Base-by-base conservation (phyloP, 139 green algal genomes). In the Chlorella sorokiniana region DNA sequence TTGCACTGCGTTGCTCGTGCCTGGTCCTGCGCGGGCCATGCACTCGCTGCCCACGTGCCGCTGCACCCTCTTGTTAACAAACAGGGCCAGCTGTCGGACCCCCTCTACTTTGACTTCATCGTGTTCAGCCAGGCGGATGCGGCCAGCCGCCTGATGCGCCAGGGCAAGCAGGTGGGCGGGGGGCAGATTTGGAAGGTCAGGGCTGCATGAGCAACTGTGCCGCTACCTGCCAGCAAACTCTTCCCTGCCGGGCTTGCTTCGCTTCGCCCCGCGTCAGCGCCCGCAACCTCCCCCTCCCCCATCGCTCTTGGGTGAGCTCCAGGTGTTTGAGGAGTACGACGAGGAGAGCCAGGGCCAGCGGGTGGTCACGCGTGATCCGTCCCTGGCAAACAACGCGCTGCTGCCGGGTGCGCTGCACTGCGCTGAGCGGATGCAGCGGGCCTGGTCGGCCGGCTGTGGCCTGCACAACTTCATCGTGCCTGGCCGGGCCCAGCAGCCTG, bases 61-160 rank as follows among this genome's bases (percentile, higher is more conserved):
- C 35, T 33, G 22, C 48, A 8, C 37, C 67, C 40, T 52, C 37
- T 27, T 76, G 59, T 83, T 69, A 25, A 14, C 2, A 5, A 54
- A 45, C 86, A 95, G 84, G 93, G 93, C 3, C 84, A 96, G 48
- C 65, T 97, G 40, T 87, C 86, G 14, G 89, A 95, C 81, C 85
- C 91, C 2, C 73, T 90, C 0, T 98, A 97, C 83, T 96, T 97
- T 84, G 95, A 98, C 79, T 98, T 97, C 89, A 98, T 98, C 76
- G 81, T 54, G 31, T 96, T 91, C 73, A 81, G 81, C 0, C 94
- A 98, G 81, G 92, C 89, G 38, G 79, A 85, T 9, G 90, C 91
- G 18, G 87, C 97, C 25, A 76, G 75, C 2, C 62, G 63, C 14
- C 85, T 91, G 65, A 90, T 96, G 69, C 69, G 59, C 0, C 78